Conservation (phyloP, 2,329 filamentous ascomycete genomes). For the Exophiala spinifera region DNA sequence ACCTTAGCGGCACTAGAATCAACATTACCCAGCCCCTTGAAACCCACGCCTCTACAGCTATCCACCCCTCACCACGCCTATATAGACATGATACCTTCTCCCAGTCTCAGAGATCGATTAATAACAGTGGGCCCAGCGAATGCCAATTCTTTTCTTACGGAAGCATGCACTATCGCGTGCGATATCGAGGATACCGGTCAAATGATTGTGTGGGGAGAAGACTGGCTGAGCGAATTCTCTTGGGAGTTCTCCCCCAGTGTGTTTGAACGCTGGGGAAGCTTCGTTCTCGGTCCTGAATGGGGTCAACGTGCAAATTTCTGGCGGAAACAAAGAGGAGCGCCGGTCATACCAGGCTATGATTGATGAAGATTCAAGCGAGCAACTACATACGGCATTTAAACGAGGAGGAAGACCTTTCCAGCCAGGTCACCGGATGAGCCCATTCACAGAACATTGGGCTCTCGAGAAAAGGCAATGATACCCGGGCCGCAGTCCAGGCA, state of each 20-base stretch:
- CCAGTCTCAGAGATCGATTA: constrained; percentile 39
- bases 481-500: background rate
- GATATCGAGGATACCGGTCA: constrained; percentile 40
- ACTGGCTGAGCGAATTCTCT: constrained; percentile 41
- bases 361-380: constrained; percentile 10
- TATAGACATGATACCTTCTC: constrained; percentile 44
- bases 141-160: constrained; percentile 38
- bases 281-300: constrained; percentile 40
- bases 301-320: constrained; percentile 43
- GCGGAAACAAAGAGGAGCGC: constrained; percentile 39
- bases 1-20: constrained; percentile 33
- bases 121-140: constrained; percentile 37
- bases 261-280: constrained; percentile 40
- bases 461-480: too few relatives aligned
- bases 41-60: constrained; percentile 41
- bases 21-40: constrained; percentile 35
- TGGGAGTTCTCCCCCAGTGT: constrained; percentile 44
- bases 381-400: too few relatives aligned
- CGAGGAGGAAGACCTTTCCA: too few relatives aligned
- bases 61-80: constrained; percentile 42
- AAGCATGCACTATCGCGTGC: constrained; percentile 38
- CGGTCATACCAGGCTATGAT: constrained; percentile 36
- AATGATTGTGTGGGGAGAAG: constrained; percentile 44
- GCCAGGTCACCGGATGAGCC: too few relatives aligned
- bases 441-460: too few relatives aligned